Base-by-base conservation (phyloP, 495 filamentous ascomycete species). In the Penicillium lagena region DNA sequence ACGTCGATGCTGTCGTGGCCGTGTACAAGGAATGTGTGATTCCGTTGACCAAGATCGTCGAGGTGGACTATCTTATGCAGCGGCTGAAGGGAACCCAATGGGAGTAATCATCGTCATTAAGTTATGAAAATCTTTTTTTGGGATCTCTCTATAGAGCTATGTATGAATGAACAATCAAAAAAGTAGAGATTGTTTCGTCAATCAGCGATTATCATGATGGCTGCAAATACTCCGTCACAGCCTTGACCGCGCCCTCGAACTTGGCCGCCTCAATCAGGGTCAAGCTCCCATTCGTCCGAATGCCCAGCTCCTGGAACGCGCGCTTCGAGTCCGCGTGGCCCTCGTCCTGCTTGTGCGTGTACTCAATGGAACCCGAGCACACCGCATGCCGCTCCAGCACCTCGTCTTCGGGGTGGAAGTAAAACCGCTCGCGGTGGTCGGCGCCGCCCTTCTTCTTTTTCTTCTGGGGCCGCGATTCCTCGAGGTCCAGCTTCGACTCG, bases 361-460 rank as follows among this genome's bases (percentile, higher is more conserved):
- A 96, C 15, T 83, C 79, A 56, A 83, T 88, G 29, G 73, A 74
- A 9, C 81, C 85, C 35, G 68, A 67, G 43, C 76, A 85, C 29
- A 78, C 42, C 10, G 86, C 84, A 65, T 89, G 74, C 47, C 78
- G 77, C 54, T 91, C 79, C 48, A 96, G 62, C 43, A 90, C 78
- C 71, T 99, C 93, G 58, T 99, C 94, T 65, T 99, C 94, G 2
- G 93, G 88, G 62, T 99, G 94, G 71, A 97, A 99, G 64, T 89
- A 95, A 68, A 90, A 90, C 33, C 75, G 73, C 45, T 70, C 71
- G 51, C 43, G 51, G 37, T 56, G 47, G 49, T 63, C 70, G 60
- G 68, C 60, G 10, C 22, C 22, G 22, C 73, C 69, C 63, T 80
- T 81, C 64, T 86, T 86, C 64, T 80, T 85, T 63, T 89, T 89